Evolutionary conservation across 2,329 filamentous ascomycete genomes (phyloP), one percentile per base, ranked within the genome.

Genomic region (Neonectria ditissima): DNA sequence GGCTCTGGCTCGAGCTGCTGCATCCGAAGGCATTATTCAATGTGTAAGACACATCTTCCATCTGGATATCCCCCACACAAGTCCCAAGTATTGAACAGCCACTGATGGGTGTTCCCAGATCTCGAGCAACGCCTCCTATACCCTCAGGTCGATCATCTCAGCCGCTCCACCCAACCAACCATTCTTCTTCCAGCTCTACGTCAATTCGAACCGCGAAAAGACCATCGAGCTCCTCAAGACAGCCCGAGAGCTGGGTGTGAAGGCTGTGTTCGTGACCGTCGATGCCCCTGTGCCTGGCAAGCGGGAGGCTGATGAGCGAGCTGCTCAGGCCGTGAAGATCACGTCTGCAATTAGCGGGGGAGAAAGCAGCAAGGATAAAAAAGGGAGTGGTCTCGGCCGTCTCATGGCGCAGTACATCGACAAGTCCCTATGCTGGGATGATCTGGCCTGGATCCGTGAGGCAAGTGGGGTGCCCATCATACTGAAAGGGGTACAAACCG

Each of bases 161-260:
- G 73, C 75, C n/a, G 75, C 80, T 1, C 80, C 80, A 0, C 53
- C 66, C 0, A 51, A 62, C 4, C 68, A 79, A 60, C 79, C 79
- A 16, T 84, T 86, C 74, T 83, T 86, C 70, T 84, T 86, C 59
- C 84, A 87, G 65, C 73, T 87, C 3, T 86, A 86, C 67, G 82
- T 86, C 60, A 84, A 85, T 71, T 77, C 77, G 13, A 81, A 85
- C 52, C 81, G 81, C 5, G 66, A 76, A 26, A 84, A 84, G 63
- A 83, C 83, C 9, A 79, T 78, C 16, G 78, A 75, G 0, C 75
- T 85, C 5, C 76, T 86, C 10, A 77, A 73, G 5, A 69, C 73
- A 37, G 75, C 75, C 44, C 67, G 71, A 52, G 65, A 63, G n/a
- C 77, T 81, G 3, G 81, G 89, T 22, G 87, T 91, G 72, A 71